These are phyloP conservation scores for Fraxinus excelsior DNA, from an alignment of 257 asterid genomes.

Conservation along the genomic window DNA sequence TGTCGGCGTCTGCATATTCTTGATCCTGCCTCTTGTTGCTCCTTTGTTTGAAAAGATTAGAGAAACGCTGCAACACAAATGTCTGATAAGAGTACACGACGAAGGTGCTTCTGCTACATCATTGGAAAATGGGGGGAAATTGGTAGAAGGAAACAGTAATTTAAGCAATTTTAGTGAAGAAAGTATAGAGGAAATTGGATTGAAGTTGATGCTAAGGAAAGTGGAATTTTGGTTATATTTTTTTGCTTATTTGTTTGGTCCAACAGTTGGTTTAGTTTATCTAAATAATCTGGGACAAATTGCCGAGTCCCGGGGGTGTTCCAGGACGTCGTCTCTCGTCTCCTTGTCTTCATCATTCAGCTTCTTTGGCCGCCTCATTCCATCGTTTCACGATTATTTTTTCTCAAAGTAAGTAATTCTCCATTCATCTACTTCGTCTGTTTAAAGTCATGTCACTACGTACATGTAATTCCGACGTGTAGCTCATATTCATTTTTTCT, in stretches of 20 bases:
- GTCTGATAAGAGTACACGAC: constrained; percentile 47
- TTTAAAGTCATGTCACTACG: neutral
- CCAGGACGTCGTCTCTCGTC: constrained; percentile 51
- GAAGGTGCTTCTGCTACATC: constrained; percentile 4
- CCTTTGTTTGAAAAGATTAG: constrained; percentile 51
- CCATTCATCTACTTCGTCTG: neutral
- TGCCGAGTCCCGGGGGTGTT: constrained; percentile 65
- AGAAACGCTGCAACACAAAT: constrained; percentile 45
- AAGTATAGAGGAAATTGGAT: constrained; percentile 51
- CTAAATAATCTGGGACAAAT: constrained; percentile 75
- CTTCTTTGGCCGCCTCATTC: constrained; percentile 80
- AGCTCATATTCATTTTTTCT: neutral
- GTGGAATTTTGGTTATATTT: constrained; percentile 75
- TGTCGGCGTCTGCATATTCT: constrained; percentile 37
- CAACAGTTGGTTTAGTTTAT: constrained; percentile 70
- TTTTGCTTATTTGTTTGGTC: constrained; percentile 65
- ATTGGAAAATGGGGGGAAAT: constrained; percentile 21
- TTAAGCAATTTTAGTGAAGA: constrained; percentile 10
- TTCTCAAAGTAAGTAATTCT: constrained; percentile 42
- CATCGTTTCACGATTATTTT: constrained; percentile 56
- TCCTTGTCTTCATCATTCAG: constrained; percentile 65
- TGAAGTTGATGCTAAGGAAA: constrained; percentile 48
- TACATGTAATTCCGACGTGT: neutral
- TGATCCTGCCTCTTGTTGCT: constrained; percentile 41
- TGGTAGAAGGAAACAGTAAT: neutral